phyloP scores from a whole-genome alignment of 2,329 filamentous ascomycete genomes.

The Penicillium thymicola region DNA sequence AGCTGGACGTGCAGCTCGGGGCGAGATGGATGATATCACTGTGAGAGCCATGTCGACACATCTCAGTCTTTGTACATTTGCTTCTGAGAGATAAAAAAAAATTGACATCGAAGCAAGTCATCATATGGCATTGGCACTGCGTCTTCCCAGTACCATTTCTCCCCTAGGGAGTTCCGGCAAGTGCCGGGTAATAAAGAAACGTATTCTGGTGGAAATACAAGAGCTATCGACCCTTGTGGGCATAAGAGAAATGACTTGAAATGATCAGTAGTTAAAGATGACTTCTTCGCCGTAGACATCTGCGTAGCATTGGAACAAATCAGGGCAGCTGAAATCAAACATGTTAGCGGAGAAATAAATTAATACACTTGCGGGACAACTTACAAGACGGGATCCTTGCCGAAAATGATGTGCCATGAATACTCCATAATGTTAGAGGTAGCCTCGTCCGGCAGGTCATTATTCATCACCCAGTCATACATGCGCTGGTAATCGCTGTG shows the following conservation, averaged over 20 bases:
- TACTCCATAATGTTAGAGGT: constrained; percentile 61
- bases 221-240: neutral
- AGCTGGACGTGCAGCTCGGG: neutral
- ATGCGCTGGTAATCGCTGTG: constrained; percentile 53
- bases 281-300: constrained; percentile 27
- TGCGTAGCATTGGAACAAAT: constrained; percentile 24
- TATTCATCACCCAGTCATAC: constrained; percentile 57
- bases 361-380: constrained; percentile 6
- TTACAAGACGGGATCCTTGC: constrained; percentile 36
- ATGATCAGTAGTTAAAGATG: constrained; percentile 7
- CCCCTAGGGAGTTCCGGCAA: constrained; percentile 1
- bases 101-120: constrained; percentile 22
- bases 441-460: constrained; percentile 51
- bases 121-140: constrained; percentile 21
- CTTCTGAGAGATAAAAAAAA: constrained; percentile 10
- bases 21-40: neutral
- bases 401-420: constrained; percentile 58
- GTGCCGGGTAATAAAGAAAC: neutral
- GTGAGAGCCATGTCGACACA: neutral
- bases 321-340: constrained; percentile 19
- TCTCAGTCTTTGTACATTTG: constrained; percentile 14
- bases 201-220: neutral
- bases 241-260: neutral
- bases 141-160: constrained; percentile 1
- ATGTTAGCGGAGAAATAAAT: constrained; percentile 3